Evolutionary conservation across 2,329 filamentous ascomycete genomes (phyloP).

Genomic region (Scytalidium lignicola): DNA sequence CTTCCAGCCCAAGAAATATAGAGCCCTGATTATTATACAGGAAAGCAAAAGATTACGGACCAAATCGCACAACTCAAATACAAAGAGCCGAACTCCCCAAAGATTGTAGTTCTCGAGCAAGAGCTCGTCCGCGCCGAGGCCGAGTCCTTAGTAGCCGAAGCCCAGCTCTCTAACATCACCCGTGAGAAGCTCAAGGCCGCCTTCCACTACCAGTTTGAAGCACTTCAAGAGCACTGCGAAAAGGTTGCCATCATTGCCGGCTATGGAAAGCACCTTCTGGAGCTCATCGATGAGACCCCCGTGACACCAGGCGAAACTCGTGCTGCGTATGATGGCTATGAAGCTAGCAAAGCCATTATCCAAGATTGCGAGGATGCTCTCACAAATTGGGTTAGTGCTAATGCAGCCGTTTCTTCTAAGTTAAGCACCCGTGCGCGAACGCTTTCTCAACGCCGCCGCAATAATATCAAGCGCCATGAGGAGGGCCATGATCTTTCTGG

Average conservation of each 20-base stretch:
- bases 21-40: constrained; percentile 38
- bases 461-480: constrained; percentile 60
- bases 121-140: constrained; percentile 97
- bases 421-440: constrained; percentile 84
- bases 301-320: constrained; percentile 97
- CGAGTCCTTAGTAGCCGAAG: constrained; percentile 97
- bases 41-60: constrained; percentile 98
- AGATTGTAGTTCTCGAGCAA: constrained; percentile 96
- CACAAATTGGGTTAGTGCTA: constrained; percentile 92
- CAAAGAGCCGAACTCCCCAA: constrained; percentile 97
- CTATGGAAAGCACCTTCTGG: constrained; percentile 96
- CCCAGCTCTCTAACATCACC: constrained; percentile 97
- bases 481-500: constrained; percentile 77
- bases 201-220: constrained; percentile 97
- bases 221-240: constrained; percentile 93
- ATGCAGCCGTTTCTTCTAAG: constrained; percentile 81
- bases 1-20: not conserved
- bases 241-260: constrained; percentile 97
- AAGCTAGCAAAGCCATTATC: constrained; percentile 97
- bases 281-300: constrained; percentile 92
- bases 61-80: constrained; percentile 99
- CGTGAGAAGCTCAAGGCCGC: constrained; percentile 99
- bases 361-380: constrained; percentile 97
- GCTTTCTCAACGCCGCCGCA: constrained; percentile 76
- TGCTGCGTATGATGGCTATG: constrained; percentile 93